Base-by-base conservation (phyloP, 495 filamentous ascomycete genomes). In the Aspergillus mulundensis region DNA sequence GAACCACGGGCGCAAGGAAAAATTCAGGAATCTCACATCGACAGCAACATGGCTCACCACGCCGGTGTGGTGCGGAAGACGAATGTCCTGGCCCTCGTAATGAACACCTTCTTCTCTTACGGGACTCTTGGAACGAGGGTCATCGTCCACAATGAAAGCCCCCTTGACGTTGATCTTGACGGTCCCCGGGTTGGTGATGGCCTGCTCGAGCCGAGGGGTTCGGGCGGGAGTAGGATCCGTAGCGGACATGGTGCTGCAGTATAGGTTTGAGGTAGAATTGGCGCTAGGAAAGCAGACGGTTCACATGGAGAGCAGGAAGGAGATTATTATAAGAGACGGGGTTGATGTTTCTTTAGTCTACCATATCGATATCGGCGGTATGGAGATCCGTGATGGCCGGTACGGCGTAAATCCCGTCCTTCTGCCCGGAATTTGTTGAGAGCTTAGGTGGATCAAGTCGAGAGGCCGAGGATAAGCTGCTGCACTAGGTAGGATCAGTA, bases 21-120 rank as follows among this genome's bases (percentile, higher is more conserved):
- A 43, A 34, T 28, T 41, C 25, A 50, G n/a, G 53, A 3, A 50
- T 75, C 88, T 73, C 81, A 95, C 91, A 83, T 98, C 94, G 54
- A 96, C 85, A 53, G 94, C 94, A 45, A 98, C 88, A 80, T 98
- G 94, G 73, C 91, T 96, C 43, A 98, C 91, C 1, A 93, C 82
- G 20, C 87, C 86, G 11, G 87, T 95, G 70, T 98, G 94, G 67
- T 96, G 91, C 20, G 94, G 94, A 14, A 98, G 77, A n/a, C 94
- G 82, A 62, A 98, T 97, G 66, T 96, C 93, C 61, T 87, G 88
- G 23, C 87, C 90, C 64, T 91, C 89, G 64, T 93, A 86, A 55
- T 86, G 81, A 25, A 81, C 82, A 18, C 84, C 84, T 52, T 86
- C 81, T 25, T 77, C 76, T 19, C 73, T 73, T 15, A 71, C 70